phyloP scores from a whole-genome alignment of 208 protist genomes.

The Tritrichomonas foetus region DNA sequence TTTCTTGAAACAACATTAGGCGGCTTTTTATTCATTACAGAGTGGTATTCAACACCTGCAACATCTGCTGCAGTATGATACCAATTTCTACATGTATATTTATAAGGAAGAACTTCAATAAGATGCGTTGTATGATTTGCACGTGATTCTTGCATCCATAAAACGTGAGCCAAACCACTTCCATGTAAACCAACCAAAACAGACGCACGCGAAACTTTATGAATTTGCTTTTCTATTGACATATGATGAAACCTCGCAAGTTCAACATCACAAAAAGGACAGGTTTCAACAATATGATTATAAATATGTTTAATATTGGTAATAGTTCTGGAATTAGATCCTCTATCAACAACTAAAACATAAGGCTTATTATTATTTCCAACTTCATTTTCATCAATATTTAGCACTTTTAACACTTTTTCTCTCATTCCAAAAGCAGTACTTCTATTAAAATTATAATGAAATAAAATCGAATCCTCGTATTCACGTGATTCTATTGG shows the following conservation, averaged over 20 bases:
- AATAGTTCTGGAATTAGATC: background rate
- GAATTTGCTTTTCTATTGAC: background rate
- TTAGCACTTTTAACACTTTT: background rate
- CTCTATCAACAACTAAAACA: background rate
- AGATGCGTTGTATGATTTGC: background rate
- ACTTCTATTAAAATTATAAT: background rate
- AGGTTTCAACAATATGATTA: background rate
- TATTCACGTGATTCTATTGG: background rate
- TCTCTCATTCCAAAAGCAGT: background rate
- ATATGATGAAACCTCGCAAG: background rate
- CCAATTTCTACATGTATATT: conserved; percentile 30
- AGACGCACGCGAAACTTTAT: background rate
- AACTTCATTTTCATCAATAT: background rate
- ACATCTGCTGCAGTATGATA: background rate
- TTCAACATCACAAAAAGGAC: background rate
- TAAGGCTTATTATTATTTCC: background rate
- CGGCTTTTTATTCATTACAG: background rate
- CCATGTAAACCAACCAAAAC: background rate
- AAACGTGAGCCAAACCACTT: background rate
- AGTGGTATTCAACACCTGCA: background rate
- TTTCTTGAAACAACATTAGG: background rate
- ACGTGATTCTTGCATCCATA: background rate
- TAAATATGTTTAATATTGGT: background rate
- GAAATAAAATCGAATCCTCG: background rate
- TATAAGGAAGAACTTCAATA: background rate